These are phyloP conservation scores for Metschnikowia shivogae DNA, from an alignment of 805 yeast species.

Conservation along the genomic window DNA sequence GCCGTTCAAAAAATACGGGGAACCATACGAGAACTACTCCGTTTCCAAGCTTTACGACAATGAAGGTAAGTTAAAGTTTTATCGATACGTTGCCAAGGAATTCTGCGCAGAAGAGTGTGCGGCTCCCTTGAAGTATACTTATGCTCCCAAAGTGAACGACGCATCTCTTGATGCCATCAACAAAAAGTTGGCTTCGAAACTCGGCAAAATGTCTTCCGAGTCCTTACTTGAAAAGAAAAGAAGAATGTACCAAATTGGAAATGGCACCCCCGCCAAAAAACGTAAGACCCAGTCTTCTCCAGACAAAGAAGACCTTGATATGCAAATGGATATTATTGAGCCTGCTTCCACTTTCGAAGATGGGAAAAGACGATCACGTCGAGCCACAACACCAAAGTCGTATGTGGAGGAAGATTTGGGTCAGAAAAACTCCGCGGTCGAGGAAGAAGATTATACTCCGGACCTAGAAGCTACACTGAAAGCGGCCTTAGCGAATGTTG, in stretches of 20 bases:
- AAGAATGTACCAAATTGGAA: slow-evolving; percentile 5
- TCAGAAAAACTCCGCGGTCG: background rate
- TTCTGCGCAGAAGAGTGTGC: slow-evolving; percentile 14
- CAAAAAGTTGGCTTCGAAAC: slow-evolving; percentile 15
- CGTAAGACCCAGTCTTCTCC: background rate
- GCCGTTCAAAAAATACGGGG: slow-evolving; percentile 24
- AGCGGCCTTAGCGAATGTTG: slow-evolving; percentile 1
- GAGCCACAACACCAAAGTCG: slow-evolving; percentile 6
- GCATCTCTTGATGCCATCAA: slow-evolving; percentile 16
- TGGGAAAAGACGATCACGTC: slow-evolving; percentile 3
- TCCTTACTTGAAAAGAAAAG: slow-evolving; percentile 19
- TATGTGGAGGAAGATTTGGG: slow-evolving; percentile 4
- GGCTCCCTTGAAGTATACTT: slow-evolving; percentile 7
- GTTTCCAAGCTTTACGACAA: slow-evolving; percentile 65
- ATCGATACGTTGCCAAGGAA: slow-evolving; percentile 44
- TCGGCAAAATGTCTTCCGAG: slow-evolving; percentile 26
- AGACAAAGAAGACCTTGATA: background rate
- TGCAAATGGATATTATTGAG: background rate
- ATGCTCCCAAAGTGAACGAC: slow-evolving; percentile 9
- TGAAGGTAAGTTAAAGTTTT: slow-evolving; percentile 70
- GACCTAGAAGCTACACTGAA: slow-evolving; percentile 3
- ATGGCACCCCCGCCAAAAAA: background rate
- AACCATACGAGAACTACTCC: slow-evolving; percentile 24
- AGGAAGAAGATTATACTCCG: slow-evolving; percentile 10
- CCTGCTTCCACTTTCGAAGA: background rate